Percentiles rank a stretch among this genome's conserved stretches.
These are phyloP conservation scores for Lasiodiplodia hormozganensis DNA, from an alignment of 2,329 filamentous ascomycete genomes.

Conservation along the genomic window DNA sequence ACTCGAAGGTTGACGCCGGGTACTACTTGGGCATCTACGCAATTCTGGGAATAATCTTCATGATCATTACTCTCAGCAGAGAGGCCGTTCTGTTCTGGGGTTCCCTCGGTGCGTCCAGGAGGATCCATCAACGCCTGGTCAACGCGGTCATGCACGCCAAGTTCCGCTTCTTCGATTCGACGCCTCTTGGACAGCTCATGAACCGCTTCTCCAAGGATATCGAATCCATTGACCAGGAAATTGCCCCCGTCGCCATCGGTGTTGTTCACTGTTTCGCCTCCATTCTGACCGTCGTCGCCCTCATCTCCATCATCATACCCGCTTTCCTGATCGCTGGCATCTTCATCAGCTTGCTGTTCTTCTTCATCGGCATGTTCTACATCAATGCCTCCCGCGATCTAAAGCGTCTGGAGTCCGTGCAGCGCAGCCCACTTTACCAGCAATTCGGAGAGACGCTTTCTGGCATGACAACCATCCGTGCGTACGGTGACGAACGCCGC, in stretches of 20 bases:
- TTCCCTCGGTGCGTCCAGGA: slow-evolving; percentile 84
- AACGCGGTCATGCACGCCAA: slow-evolving; percentile 82
- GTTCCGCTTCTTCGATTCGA: slow-evolving; percentile 98
- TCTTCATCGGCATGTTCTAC: slow-evolving; percentile 85
- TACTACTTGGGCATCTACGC: slow-evolving; percentile 90
- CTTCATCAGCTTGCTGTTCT: slow-evolving; percentile 85
- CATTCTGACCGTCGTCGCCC: slow-evolving; percentile 81
- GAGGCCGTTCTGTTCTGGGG: slow-evolving; percentile 93
- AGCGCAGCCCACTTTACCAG: slow-evolving; percentile 94
- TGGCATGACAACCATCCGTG: slow-evolving; percentile 95
- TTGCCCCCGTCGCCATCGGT: slow-evolving; percentile 87
- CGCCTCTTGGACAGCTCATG: slow-evolving; percentile 94
- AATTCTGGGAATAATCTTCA: slow-evolving; percentile 76
- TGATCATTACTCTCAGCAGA: slow-evolving; percentile 79
- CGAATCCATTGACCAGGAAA: slow-evolving; percentile 93
- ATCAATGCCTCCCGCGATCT: slow-evolving; percentile 91
- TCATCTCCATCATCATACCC: slow-evolving; percentile 90
- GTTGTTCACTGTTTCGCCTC: slow-evolving; percentile 71
- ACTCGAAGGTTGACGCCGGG: slow-evolving; percentile 71
- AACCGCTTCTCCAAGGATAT: slow-evolving; percentile 99
- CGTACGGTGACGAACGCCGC: slow-evolving; percentile 90
- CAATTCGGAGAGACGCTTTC: slow-evolving; percentile 96
- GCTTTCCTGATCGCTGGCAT: slow-evolving; percentile 85
- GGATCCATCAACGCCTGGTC: slow-evolving; percentile 81
- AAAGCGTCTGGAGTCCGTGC: slow-evolving; percentile 92